phyloP scores from a whole-genome alignment of 2,329 filamentous ascomycete species.

The Stromatinia cepivora region DNA sequence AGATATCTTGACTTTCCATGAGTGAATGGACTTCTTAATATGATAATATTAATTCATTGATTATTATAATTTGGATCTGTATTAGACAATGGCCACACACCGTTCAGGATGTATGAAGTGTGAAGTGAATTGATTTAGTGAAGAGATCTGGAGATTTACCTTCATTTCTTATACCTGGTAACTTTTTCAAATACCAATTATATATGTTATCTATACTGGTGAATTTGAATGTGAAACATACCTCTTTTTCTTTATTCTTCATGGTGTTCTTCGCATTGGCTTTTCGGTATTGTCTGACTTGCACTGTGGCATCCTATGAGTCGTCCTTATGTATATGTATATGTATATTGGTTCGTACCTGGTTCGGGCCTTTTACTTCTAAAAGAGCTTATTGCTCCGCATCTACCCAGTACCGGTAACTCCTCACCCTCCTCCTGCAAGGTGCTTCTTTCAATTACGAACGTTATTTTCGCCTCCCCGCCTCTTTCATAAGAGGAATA shows the following conservation, averaged over 20 bases:
- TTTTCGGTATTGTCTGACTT: not conserved
- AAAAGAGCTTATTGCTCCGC: not conserved
- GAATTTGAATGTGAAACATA: not conserved
- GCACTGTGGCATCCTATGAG: not conserved
- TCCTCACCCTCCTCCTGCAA: conserved; percentile 2
- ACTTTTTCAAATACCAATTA: not conserved
- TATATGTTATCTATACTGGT: not conserved
- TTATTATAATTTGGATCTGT: not conserved
- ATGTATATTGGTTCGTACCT: not conserved
- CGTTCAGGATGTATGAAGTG: too few relatives aligned
- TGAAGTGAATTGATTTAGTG: not conserved
- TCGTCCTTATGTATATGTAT: not conserved
- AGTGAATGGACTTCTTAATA: not conserved
- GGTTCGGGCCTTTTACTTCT: not conserved
- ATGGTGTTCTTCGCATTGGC: not conserved
- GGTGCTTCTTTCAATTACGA: not conserved
- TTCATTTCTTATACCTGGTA: not conserved
- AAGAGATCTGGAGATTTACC: not conserved
- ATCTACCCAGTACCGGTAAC: not conserved
- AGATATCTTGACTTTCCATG: not conserved
- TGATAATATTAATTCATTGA: not conserved
- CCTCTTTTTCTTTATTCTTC: not conserved
- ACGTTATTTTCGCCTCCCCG: not conserved
- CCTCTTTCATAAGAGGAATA: not conserved
- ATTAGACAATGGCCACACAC: not conserved